phyloP scores from a whole-genome alignment of 2,329 filamentous ascomycete genomes.

The Scytalidium sp. region DNA sequence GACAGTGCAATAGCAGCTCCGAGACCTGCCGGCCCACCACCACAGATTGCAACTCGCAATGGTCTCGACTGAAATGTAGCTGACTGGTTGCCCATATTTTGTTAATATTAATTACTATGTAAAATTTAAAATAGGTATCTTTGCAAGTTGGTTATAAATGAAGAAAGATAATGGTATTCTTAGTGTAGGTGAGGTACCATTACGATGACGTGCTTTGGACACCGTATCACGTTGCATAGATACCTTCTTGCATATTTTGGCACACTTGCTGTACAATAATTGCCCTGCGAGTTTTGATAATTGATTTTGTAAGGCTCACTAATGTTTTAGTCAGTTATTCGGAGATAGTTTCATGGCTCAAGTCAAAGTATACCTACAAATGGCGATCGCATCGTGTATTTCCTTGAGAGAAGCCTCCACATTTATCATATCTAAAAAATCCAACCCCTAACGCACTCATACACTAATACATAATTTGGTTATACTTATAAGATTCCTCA shows the following conservation, averaged over 20 bases:
- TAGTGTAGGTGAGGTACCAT: neutral
- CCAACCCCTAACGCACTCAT: too few species aligned
- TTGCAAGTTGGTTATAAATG: neutral
- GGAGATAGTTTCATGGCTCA: too few species aligned
- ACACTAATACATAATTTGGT: too few species aligned
- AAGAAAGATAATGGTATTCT: neutral
- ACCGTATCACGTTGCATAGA: neutral
- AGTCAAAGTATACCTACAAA: too few species aligned
- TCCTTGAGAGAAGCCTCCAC: too few species aligned
- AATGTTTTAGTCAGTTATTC: neutral
- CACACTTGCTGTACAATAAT: neutral
- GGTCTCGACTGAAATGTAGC: neutral
- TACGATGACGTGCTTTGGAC: neutral
- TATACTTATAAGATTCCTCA: too few species aligned
- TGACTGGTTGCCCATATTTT: neutral
- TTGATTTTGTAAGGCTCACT: neutral
- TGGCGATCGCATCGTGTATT: too few species aligned
- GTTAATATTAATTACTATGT: neutral
- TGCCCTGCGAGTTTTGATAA: neutral
- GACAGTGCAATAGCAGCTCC: conserved; percentile 43
- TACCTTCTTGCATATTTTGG: neutral
- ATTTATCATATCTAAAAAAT: too few species aligned
- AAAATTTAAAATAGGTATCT: neutral
- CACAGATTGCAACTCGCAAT: conserved; percentile 32
- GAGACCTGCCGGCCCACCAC: conserved; percentile 29